Percentiles rank a stretch among this genome's conserved stretches.
Evolutionary conservation across 495 filamentous ascomycete genomes (phyloP).

Genomic region (Trichoderma gamsii): DNA sequence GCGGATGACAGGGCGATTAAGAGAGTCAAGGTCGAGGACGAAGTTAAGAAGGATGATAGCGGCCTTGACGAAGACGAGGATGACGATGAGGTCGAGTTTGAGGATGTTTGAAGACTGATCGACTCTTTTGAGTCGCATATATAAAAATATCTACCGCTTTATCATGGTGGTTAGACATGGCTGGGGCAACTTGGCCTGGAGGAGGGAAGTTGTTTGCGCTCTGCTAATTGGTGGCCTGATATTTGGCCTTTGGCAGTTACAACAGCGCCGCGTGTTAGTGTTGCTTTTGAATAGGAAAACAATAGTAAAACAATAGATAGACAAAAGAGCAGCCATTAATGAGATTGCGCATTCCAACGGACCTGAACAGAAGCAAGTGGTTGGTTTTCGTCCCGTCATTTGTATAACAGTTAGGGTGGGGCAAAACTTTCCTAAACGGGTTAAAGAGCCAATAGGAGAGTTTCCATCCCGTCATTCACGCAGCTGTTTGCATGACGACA

Average conservation of each 20-base stretch:
- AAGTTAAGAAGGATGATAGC: slow-evolving; percentile 43
- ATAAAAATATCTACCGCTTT: background rate
- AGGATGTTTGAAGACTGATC: slow-evolving; percentile 41
- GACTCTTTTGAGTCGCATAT: background rate
- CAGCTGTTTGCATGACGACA: background rate
- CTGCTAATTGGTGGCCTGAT: too few species aligned
- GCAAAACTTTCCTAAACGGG: background rate
- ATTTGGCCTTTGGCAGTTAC: too few species aligned
- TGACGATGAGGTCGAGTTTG: slow-evolving; percentile 58
- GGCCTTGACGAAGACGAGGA: slow-evolving; percentile 63
- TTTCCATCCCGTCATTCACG: background rate
- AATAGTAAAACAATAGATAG: too few species aligned
- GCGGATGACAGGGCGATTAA: slow-evolving; percentile 41
- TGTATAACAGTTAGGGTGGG: background rate
- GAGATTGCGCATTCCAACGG: background rate
- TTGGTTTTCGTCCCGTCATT: background rate
- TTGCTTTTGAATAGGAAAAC: too few species aligned
- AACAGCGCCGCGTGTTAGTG: too few species aligned
- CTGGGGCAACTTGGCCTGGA: background rate
- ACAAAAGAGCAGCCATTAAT: background rate
- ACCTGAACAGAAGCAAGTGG: background rate
- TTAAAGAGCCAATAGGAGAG: background rate
- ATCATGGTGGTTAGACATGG: background rate
- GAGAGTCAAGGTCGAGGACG: slow-evolving; percentile 49
- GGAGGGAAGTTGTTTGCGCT: too few species aligned